phyloP scores from a whole-genome alignment of 2,329 filamentous ascomycete genomes.

The Dothideomycetes sp. region DNA sequence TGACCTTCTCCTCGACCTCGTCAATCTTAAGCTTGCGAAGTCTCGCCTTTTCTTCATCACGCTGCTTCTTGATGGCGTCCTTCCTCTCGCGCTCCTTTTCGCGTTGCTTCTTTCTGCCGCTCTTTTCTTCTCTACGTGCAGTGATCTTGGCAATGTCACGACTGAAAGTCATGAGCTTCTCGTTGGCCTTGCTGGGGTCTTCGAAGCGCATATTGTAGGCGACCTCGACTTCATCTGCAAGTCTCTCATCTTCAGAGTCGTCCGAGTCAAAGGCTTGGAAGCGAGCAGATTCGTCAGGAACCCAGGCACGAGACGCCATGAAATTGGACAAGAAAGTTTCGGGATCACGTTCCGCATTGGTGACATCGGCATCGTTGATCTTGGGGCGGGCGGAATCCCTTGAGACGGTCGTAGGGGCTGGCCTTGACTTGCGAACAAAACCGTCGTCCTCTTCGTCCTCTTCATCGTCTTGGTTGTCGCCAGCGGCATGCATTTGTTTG shows the following conservation, averaged over 20 bases:
- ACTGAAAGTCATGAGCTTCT: slow-evolving; percentile 78
- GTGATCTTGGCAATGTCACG: slow-evolving; percentile 78
- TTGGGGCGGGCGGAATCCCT: slow-evolving; percentile 11
- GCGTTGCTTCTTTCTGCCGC: slow-evolving; percentile 64
- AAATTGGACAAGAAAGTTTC: slow-evolving; percentile 94
- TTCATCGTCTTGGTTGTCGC: slow-evolving; percentile 33
- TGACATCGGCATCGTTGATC: slow-evolving; percentile 54
- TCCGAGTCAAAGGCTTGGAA: slow-evolving; percentile 88
- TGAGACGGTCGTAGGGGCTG: slow-evolving; percentile 16
- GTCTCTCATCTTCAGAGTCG: slow-evolving; percentile 64
- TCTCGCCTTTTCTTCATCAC: slow-evolving; percentile 71
- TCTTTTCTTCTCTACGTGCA: slow-evolving; percentile 80
- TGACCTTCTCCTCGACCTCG: slow-evolving; percentile 77
- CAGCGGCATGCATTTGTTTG: slow-evolving; percentile 65
- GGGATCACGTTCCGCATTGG: slow-evolving; percentile 75
- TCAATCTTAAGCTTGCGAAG: slow-evolving; percentile 83
- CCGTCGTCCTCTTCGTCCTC: slow-evolving; percentile 55
- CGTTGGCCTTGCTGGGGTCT: slow-evolving; percentile 78
- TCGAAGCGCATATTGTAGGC: slow-evolving; percentile 97
- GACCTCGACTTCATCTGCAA: slow-evolving; percentile 79
- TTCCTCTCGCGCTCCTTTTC: slow-evolving; percentile 69
- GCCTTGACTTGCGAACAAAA: slow-evolving; percentile 60
- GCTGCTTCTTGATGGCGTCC: slow-evolving; percentile 66
- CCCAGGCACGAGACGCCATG: slow-evolving; percentile 84
- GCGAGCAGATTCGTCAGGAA: slow-evolving; percentile 54